Evolutionary conservation across 1,284 basidiomycete species (phyloP).

Genomic region (Ceratobasidium sp.): DNA sequence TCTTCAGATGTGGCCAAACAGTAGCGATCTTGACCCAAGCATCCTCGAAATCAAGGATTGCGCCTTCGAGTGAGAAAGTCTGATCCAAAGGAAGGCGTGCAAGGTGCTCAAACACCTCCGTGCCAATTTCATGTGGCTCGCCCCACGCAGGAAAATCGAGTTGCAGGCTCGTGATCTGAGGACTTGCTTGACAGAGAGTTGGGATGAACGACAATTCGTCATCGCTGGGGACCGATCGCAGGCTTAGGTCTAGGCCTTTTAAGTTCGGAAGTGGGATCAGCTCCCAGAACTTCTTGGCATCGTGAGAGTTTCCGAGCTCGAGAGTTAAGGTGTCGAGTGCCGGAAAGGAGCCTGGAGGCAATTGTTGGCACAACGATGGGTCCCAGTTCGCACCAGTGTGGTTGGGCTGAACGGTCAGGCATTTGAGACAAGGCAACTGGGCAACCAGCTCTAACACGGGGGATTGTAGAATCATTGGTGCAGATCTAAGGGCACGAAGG

Average conservation of each 20-base stretch:
- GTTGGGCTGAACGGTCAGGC: background rate
- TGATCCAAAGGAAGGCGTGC: background rate
- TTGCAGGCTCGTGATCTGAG: background rate
- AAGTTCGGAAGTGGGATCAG: background rate
- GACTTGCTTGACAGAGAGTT: background rate
- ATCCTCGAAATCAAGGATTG: background rate
- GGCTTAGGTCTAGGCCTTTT: background rate
- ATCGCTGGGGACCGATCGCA: background rate
- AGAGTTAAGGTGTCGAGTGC: background rate
- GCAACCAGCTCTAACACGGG: background rate
- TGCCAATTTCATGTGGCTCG: background rate
- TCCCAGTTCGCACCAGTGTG: background rate
- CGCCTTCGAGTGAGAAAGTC: background rate
- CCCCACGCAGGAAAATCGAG: background rate
- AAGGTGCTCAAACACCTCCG: background rate
- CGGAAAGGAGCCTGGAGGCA: background rate
- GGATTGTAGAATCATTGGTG: too few relatives aligned
- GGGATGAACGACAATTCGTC: background rate
- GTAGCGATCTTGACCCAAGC: background rate
- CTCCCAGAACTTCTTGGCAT: background rate
- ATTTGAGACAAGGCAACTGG: background rate
- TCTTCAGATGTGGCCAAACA: background rate
- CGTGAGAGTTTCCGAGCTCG: background rate
- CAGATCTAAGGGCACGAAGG: too few relatives aligned
- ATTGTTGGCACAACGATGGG: background rate